phyloP scores from a whole-genome alignment of 495 filamentous ascomycete species.

The Penicillium silybi region DNA sequence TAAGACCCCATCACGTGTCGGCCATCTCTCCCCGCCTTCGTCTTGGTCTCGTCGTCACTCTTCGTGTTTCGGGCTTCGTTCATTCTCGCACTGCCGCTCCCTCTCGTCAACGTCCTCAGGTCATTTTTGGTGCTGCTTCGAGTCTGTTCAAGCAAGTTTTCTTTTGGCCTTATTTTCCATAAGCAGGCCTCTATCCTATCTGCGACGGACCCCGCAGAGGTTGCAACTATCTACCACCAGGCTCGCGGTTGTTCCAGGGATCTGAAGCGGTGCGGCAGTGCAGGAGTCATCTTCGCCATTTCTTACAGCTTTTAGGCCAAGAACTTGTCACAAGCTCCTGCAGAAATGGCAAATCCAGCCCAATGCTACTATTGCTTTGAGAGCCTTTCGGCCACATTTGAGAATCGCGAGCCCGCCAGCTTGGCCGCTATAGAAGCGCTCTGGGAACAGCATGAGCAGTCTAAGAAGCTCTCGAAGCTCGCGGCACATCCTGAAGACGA shows the following conservation, averaged over 20 bases:
- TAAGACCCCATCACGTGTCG: slow-evolving; percentile 11
- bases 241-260: slow-evolving; percentile 1
- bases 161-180: neutral
- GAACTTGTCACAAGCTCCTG: neutral
- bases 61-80: neutral
- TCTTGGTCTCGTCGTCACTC: neutral
- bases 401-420: slow-evolving; percentile 52
- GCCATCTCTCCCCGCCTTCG: neutral
- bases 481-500: slow-evolving; percentile 18
- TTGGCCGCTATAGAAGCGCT: slow-evolving; percentile 66
- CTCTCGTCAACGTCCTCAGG: neutral
- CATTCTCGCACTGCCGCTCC: neutral
- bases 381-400: slow-evolving; percentile 61
- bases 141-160: neutral
- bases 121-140: neutral
- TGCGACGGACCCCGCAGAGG: slow-evolving; percentile 2
- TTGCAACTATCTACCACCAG: neutral
- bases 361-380: slow-evolving; percentile 96
- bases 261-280: slow-evolving; percentile 5
- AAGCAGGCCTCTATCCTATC: slow-evolving; percentile 18
- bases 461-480: slow-evolving; percentile 35
- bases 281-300: neutral
- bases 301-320: neutral
- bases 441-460: slow-evolving; percentile 57
- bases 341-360: slow-evolving; percentile 69